These are phyloP conservation scores for Exophiala aquamarina DNA, from an alignment of 2,329 filamentous ascomycete genomes.

Conservation along the genomic window DNA sequence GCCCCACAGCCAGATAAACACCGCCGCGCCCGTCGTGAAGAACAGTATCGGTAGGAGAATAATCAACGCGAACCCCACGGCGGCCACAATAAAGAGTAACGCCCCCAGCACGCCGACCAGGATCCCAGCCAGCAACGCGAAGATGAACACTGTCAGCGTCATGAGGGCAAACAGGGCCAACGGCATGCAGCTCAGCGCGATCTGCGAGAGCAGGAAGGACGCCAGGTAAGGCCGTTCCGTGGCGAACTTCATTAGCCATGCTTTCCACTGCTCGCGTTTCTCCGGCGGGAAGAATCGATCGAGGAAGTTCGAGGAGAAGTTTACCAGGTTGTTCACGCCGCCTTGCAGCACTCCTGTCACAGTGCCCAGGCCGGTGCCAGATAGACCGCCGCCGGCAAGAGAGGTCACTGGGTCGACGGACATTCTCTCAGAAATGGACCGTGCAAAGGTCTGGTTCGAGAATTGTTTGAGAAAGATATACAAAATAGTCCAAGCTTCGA, in stretches of 20 bases:
- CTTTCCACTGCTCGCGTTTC: conserved; percentile 58
- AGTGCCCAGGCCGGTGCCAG: conserved; percentile 8
- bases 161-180: conserved; percentile 69
- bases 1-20: conserved; percentile 68
- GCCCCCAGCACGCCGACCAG: conserved; percentile 52
- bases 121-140: conserved; percentile 63
- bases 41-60: conserved; percentile 69
- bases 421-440: background rate
- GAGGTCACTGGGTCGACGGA: conserved; percentile 1
- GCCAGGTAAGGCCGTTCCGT: conserved; percentile 67
- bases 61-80: conserved; percentile 65
- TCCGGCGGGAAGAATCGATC: conserved; percentile 60
- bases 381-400: background rate
- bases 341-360: conserved; percentile 21
- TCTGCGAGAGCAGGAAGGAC: conserved; percentile 66
- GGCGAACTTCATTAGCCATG: conserved; percentile 57
- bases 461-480: no score
- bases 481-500: no score
- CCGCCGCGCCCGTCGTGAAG: conserved; percentile 61
- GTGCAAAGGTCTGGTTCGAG: no score
- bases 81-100: conserved; percentile 65
- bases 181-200: conserved; percentile 65
- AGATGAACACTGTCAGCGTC: conserved; percentile 59
- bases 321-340: conserved; percentile 22
- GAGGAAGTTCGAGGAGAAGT: conserved; percentile 30